phyloP scores from a whole-genome alignment of 306 rosid genomes.

The Malus orientalis region DNA sequence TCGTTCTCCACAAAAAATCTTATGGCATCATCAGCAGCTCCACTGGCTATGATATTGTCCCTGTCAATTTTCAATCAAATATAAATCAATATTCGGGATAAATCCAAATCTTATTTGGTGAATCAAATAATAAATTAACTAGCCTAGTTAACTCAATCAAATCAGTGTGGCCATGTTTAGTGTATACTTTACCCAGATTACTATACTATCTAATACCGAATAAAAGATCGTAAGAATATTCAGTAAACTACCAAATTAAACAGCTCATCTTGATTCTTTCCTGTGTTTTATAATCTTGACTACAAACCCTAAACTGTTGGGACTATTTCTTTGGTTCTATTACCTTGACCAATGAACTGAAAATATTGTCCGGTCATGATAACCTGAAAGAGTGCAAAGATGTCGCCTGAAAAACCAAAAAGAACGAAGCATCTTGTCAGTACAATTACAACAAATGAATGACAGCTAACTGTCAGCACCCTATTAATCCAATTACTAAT shows the following conservation, averaged over 20 bases:
- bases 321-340: background rate
- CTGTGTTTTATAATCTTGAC: background rate
- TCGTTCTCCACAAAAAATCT: conserved; percentile 61
- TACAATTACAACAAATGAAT: background rate
- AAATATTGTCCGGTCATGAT: conserved; percentile 93
- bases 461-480: background rate
- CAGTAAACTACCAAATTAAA: background rate
- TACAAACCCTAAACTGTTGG: background rate
- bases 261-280: conserved; percentile 7
- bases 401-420: conserved; percentile 65
- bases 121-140: background rate
- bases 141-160: background rate
- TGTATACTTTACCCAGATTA: background rate
- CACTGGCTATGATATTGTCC: conserved; percentile 83
- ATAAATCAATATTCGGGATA: conserved; percentile 15
- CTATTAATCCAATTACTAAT: background rate
- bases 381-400: conserved; percentile 76
- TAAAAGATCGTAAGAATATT: background rate
- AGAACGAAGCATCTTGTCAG: conserved; percentile 15
- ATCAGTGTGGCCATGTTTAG: background rate
- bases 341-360: conserved; percentile 99
- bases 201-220: background rate
- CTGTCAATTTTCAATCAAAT: conserved; percentile 36
- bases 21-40: conserved; percentile 91
- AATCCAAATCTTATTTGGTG: background rate